Percentiles rank a stretch among this genome's conserved stretches.
Evolutionary conservation across 352 stramenopile genomes (phyloP).

Genomic region (Phytophthora pisi): DNA sequence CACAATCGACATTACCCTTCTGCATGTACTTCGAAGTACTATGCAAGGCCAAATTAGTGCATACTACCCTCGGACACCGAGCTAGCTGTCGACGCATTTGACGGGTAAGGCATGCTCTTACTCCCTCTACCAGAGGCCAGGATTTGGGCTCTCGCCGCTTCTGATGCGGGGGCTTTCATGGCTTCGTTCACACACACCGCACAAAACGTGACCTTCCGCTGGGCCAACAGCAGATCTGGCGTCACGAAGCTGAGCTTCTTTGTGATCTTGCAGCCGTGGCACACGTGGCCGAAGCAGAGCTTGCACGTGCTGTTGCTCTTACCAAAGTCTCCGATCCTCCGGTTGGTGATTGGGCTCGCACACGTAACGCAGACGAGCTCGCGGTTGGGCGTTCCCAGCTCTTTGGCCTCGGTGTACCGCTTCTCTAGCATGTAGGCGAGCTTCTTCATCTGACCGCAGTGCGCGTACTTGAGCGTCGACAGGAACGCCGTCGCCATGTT

Average conservation of each 20-base stretch:
- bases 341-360: constrained; percentile 22
- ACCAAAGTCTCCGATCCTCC: constrained; percentile 30
- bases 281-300: constrained; percentile 40
- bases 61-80: constrained; percentile 26
- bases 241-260: constrained; percentile 50
- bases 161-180: constrained; percentile 24
- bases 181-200: constrained; percentile 39
- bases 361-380: constrained; percentile 41
- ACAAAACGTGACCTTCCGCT: constrained; percentile 46
- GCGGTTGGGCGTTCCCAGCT: constrained; percentile 33
- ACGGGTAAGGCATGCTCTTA: constrained; percentile 24
- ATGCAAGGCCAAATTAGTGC: constrained; percentile 9
- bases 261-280: constrained; percentile 39
- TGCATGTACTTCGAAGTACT: no score
- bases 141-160: constrained; percentile 36
- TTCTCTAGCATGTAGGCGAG: constrained; percentile 46
- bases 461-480: constrained; percentile 40
- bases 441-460: constrained; percentile 57
- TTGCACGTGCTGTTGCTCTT: constrained; percentile 44
- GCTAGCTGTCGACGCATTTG: constrained; percentile 29
- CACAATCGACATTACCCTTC: no score
- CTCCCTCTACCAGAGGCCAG: constrained; percentile 5
- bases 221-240: constrained; percentile 32
- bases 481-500: constrained; percentile 39
- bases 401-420: constrained; percentile 33